Evolutionary conservation across 208 protist genomes (phyloP).

Genomic region (Trichomonas gallinae): DNA sequence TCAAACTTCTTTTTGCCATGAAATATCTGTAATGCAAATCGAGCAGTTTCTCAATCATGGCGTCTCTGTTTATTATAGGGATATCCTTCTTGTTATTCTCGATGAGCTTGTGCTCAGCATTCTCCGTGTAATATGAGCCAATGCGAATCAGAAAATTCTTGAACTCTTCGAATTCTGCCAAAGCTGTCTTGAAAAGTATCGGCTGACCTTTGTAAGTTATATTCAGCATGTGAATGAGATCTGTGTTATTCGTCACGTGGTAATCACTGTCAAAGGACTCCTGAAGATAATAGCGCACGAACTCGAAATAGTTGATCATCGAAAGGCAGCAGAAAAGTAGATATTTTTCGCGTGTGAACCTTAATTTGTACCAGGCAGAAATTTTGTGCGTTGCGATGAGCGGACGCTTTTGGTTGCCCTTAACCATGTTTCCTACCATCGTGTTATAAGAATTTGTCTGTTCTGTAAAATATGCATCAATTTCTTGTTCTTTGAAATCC

Average conservation of each 20-base stretch:
- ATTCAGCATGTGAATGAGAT: background rate
- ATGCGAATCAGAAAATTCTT: background rate
- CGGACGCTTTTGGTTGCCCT: background rate
- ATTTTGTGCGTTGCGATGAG: background rate
- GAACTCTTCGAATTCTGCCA: background rate
- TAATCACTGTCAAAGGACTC: background rate
- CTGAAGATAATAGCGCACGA: background rate
- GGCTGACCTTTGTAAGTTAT: background rate
- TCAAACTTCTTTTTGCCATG: background rate
- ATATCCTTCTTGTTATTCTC: background rate
- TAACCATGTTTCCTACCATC: background rate
- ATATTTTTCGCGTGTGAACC: background rate
- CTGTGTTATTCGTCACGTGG: too few relatives aligned
- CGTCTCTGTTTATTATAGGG: background rate
- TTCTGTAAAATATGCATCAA: background rate
- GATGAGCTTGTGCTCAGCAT: background rate
- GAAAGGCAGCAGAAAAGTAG: background rate
- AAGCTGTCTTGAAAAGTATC: background rate
- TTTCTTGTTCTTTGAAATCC: background rate
- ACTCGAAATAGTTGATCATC: background rate
- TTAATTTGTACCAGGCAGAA: background rate
- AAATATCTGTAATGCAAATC: background rate
- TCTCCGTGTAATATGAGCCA: background rate
- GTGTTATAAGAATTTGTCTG: background rate
- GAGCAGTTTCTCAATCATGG: background rate